Percentiles rank a stretch among this genome's conserved stretches.
Conservation (phyloP, 352 stramenopile genomes). For the Thalassiosira ordinaria region DNA sequence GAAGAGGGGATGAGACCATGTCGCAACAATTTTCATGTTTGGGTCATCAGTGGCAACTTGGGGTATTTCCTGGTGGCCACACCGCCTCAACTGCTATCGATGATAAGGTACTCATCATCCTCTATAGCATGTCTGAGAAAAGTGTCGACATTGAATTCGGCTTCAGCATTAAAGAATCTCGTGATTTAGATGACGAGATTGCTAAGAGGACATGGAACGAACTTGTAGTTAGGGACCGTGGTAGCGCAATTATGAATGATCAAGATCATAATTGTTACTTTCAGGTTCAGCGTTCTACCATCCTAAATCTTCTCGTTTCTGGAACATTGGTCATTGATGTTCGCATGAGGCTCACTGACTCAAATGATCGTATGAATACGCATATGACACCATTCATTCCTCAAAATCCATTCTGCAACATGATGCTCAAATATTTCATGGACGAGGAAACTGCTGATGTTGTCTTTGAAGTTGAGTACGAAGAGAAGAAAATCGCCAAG, state of each 20-base stretch:
- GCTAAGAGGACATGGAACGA: not conserved
- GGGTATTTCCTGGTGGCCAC: conserved; percentile 3
- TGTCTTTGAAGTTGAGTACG: conserved; percentile 24
- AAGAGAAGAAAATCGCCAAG: not conserved
- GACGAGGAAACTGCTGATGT: conserved; percentile 30
- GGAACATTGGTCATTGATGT: conserved; percentile 8
- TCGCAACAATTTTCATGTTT: conserved; percentile 18
- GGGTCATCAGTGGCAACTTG: not conserved
- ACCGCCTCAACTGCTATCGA: not conserved
- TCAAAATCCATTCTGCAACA: conserved; percentile 1
- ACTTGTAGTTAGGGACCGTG: not conserved
- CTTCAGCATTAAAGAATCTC: not conserved
- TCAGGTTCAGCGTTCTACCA: not conserved
- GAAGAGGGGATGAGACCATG: not conserved
- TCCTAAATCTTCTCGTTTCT: not conserved
- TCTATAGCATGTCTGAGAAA: not conserved
- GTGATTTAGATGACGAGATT: not conserved
- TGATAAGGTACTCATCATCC: not conserved
- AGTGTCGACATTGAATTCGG: not conserved
- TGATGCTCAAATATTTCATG: conserved; percentile 23
- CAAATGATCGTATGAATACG: not conserved
- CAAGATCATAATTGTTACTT: too few relatives aligned
- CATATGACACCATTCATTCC: conserved; percentile 23
- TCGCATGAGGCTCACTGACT: not conserved
- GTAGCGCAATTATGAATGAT: too few relatives aligned